These are phyloP conservation scores for Melampsora americana DNA, from an alignment of 1,284 basidiomycete species.

Conservation along the genomic window DNA sequence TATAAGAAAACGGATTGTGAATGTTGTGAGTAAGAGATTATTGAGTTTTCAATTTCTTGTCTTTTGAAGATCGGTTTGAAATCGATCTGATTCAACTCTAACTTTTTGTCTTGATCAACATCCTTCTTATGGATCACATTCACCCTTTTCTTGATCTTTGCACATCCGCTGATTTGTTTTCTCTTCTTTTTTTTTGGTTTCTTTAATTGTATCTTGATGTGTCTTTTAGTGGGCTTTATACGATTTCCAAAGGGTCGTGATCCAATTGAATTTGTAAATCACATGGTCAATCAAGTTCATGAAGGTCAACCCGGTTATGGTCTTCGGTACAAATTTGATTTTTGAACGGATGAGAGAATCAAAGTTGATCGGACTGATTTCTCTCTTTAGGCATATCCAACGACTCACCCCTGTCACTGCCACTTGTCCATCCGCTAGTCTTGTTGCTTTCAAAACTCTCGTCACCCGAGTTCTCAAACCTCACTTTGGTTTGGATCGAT, in stretches of 20 bases:
- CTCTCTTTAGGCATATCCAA: constrained; percentile 14
- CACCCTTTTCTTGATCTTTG: too few species aligned
- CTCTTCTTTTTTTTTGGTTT: background rate
- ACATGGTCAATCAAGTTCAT: constrained; percentile 15
- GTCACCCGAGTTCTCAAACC: constrained; percentile 14
- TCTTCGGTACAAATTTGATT: background rate
- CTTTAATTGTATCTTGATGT: background rate
- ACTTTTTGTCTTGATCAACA: too few species aligned
- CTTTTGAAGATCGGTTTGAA: too few species aligned
- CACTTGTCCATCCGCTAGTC: constrained; percentile 18
- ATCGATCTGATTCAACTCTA: too few species aligned
- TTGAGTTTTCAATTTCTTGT: too few species aligned
- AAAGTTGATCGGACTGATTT: background rate
- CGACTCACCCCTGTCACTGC: constrained; percentile 19
- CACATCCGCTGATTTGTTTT: too few species aligned
- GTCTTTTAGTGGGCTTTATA: constrained; percentile 21
- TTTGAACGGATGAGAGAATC: background rate
- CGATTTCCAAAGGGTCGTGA: constrained; percentile 20
- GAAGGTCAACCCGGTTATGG: constrained; percentile 16
- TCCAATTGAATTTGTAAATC: constrained; percentile 12
- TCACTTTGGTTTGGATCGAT: constrained; percentile 11
- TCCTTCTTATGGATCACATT: too few species aligned
- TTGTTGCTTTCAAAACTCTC: constrained; percentile 13
- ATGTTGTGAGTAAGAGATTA: constrained; percentile 27
- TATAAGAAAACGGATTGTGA: constrained; percentile 28